These are phyloP conservation scores for Paracorniculantispora psalliotae DNA, from an alignment of 2,329 filamentous ascomycete genomes.

Conservation along the genomic window DNA sequence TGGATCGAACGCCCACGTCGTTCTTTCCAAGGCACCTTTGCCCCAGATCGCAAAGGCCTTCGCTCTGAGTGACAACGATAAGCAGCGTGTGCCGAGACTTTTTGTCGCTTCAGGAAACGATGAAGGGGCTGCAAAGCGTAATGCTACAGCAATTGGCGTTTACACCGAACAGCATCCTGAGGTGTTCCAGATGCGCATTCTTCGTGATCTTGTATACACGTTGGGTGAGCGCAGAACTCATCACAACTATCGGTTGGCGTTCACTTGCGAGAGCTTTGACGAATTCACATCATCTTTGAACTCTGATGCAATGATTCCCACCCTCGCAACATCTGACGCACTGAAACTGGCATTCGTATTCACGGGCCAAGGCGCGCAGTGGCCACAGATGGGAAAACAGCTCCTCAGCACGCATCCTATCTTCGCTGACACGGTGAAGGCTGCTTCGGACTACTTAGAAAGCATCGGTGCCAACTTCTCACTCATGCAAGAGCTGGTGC, in stretches of 20 bases:
- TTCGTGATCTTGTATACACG: slow-evolving; percentile 44
- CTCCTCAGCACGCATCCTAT: slow-evolving; percentile 30
- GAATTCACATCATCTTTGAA: slow-evolving; percentile 29
- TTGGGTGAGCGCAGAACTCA: slow-evolving; percentile 40
- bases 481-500: slow-evolving; percentile 33
- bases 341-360: slow-evolving; percentile 30
- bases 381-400: slow-evolving; percentile 34
- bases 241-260: slow-evolving; percentile 39
- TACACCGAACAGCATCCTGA: slow-evolving; percentile 38
- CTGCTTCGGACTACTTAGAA: slow-evolving; percentile 28
- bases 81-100: slow-evolving; percentile 26
- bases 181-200: slow-evolving; percentile 37
- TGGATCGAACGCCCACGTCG: slow-evolving; percentile 38
- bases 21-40: slow-evolving; percentile 35
- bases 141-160: slow-evolving; percentile 29
- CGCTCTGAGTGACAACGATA: slow-evolving; percentile 7
- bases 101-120: slow-evolving; percentile 39
- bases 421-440: slow-evolving; percentile 29
- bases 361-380: slow-evolving; percentile 38
- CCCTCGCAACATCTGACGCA: slow-evolving; percentile 15
- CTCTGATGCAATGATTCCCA: slow-evolving; percentile 12
- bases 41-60: slow-evolving; percentile 3
- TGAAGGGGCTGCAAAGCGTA: slow-evolving; percentile 28
- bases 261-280: slow-evolving; percentile 39
- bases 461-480: slow-evolving; percentile 32